Conservation (phyloP, 208 protist genomes). For the Wallacemonas sp. region DNA sequence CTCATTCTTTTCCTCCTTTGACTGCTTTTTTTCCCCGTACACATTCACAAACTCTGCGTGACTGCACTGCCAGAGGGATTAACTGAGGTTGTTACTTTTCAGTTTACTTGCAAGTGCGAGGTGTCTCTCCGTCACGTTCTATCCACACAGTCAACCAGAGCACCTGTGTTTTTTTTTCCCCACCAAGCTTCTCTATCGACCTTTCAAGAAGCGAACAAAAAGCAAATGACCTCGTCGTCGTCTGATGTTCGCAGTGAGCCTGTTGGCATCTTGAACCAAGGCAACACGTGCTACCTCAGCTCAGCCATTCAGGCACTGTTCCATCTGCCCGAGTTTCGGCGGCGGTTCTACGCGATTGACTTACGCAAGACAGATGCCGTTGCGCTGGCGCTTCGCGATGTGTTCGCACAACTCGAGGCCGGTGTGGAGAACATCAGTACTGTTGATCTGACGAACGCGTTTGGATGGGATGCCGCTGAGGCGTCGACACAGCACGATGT, state of each 20-base stretch:
- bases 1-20: too few relatives aligned
- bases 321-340: conserved; percentile 74
- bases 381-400: conserved; percentile 49
- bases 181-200: too few relatives aligned
- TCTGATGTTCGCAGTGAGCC: conserved; percentile 16
- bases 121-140: too few relatives aligned
- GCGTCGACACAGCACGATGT: conserved; percentile 87
- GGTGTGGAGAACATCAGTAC: conserved; percentile 52
- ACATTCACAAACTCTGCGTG: too few relatives aligned
- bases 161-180: too few relatives aligned
- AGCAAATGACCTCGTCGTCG: conserved; percentile 1
- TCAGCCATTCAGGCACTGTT: conserved; percentile 86
- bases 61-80: too few relatives aligned
- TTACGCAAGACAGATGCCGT: conserved; percentile 25
- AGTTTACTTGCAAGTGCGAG: too few relatives aligned
- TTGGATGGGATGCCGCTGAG: conserved; percentile 79
- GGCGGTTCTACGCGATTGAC: conserved; percentile 41
- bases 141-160: too few relatives aligned
- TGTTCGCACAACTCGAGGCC: conserved; percentile 77
- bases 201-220: too few relatives aligned
- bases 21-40: too few relatives aligned
- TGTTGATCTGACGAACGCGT: conserved; percentile 79
- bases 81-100: too few relatives aligned
- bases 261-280: conserved; percentile 86
- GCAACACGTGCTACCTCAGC: conserved; percentile 91